A percentile compares a stretch with the other conserved stretches of the same genome.
These are phyloP conservation scores for Coniochaeta sp. DNA, from an alignment of 2,329 filamentous ascomycete species.

Conservation along the genomic window DNA sequence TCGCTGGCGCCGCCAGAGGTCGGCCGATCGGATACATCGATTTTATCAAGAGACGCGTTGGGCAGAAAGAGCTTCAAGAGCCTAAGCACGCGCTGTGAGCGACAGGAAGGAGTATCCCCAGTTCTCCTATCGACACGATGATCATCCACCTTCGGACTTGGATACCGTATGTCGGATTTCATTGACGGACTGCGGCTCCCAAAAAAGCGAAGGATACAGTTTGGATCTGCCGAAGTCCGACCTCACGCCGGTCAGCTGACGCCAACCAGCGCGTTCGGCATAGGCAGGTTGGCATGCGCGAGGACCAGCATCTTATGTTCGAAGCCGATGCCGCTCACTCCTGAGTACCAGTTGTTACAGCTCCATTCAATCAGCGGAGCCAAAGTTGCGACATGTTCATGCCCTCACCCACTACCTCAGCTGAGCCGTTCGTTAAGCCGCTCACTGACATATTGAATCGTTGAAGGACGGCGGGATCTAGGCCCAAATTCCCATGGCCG, in stretches of 20 bases:
- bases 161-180: background rate
- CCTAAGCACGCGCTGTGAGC: background rate
- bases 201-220: background rate
- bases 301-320: background rate
- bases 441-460: background rate
- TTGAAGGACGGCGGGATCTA: background rate
- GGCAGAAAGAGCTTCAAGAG: conserved; percentile 3
- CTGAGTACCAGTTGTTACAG: background rate
- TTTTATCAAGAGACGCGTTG: conserved; percentile 44
- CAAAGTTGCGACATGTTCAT: background rate
- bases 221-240: background rate
- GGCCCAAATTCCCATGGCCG: background rate
- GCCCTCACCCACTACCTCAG: background rate
- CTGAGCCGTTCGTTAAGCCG: background rate
- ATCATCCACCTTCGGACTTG: background rate
- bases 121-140: background rate
- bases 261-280: background rate
- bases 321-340: background rate
- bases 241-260: background rate
- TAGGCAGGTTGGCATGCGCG: background rate
- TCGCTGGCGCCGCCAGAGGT: conserved; percentile 59
- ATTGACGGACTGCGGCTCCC: background rate
- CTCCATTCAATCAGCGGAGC: background rate
- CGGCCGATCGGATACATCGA: conserved; percentile 69
- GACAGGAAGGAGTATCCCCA: background rate